phyloP scores from a whole-genome alignment of 495 filamentous ascomycete genomes.

The Physcia stellaris region DNA sequence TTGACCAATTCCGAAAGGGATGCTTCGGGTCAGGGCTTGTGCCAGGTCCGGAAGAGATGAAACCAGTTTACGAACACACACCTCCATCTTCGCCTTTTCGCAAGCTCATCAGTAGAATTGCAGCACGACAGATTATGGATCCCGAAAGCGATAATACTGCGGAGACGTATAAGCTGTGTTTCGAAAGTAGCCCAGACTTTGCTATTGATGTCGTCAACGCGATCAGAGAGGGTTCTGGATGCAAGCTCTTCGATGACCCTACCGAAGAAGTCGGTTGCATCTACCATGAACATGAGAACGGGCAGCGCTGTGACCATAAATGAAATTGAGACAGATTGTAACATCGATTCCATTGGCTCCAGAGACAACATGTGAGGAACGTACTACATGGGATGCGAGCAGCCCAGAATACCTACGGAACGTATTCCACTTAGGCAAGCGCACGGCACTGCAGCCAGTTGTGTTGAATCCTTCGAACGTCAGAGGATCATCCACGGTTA shows the following conservation, averaged over 20 bases:
- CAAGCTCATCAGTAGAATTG: slow-evolving; percentile 31
- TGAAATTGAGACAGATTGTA: too few species aligned
- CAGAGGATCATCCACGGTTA: too few species aligned
- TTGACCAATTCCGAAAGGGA: slow-evolving; percentile 33
- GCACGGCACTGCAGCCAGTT: too few species aligned
- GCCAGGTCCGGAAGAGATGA: slow-evolving; percentile 34
- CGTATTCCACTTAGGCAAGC: too few species aligned
- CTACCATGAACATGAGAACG: slow-evolving; percentile 31
- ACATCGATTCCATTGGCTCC: too few species aligned
- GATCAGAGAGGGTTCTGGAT: slow-evolving; percentile 28
- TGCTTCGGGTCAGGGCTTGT: slow-evolving; percentile 28
- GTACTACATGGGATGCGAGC: too few species aligned
- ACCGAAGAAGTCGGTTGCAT: slow-evolving; percentile 28
- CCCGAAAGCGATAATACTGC: slow-evolving; percentile 30
- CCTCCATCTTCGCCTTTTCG: slow-evolving; percentile 26
- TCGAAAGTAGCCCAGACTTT: slow-evolving; percentile 31
- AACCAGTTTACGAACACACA: slow-evolving; percentile 28
- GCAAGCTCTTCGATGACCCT: slow-evolving; percentile 32
- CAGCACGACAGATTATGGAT: slow-evolving; percentile 37
- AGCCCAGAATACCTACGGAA: too few species aligned
- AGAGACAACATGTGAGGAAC: too few species aligned
- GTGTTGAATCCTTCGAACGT: too few species aligned
- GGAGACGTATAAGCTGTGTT: slow-evolving; percentile 26
- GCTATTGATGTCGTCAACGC: slow-evolving; percentile 33
- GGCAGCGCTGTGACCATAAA: slow-evolving; percentile 13